These are phyloP conservation scores for Earliella scabrosa DNA, from an alignment of 1,284 basidiomycete genomes.

Conservation along the genomic window DNA sequence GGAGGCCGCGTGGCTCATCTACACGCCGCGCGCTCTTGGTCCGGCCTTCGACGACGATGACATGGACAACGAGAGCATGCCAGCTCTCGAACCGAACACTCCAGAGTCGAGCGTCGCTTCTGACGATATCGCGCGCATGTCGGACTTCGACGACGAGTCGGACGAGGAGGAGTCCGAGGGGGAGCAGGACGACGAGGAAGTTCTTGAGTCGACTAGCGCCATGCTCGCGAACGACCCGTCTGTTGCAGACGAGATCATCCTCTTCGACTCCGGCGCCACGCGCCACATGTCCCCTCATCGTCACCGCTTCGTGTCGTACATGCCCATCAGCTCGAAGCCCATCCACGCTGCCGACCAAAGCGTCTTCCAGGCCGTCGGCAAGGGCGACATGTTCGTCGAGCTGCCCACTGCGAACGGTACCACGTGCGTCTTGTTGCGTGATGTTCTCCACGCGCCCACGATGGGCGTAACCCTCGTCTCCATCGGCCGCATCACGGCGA, in stretches of 20 bases:
- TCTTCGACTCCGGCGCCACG: conserved; percentile 44
- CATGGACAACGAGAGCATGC: too few species aligned
- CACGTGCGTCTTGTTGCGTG: conserved; percentile 33
- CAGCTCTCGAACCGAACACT: too few species aligned
- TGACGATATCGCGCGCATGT: not conserved
- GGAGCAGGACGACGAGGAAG: too few species aligned
- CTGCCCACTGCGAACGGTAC: conserved; percentile 39
- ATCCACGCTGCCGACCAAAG: conserved; percentile 42
- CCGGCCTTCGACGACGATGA: not conserved
- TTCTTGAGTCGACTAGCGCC: not conserved
- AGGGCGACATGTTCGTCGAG: conserved; percentile 40
- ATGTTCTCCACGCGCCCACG: conserved; percentile 40
- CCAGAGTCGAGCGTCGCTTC: too few species aligned
- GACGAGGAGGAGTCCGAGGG: too few species aligned
- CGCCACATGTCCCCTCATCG: conserved; percentile 45
- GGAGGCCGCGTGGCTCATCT: conserved; percentile 10
- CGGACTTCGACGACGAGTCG: too few species aligned
- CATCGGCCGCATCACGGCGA: conserved; percentile 38
- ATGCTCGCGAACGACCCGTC: not conserved
- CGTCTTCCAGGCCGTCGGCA: conserved; percentile 37
- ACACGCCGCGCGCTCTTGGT: not conserved
- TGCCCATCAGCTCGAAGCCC: conserved; percentile 27
- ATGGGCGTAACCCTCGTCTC: conserved; percentile 42
- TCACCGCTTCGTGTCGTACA: conserved; percentile 36
- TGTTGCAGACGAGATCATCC: conserved; percentile 5